Percentiles rank a stretch among this genome's conserved stretches.
These are phyloP conservation scores for Moesziomyces aphidis DNA, from an alignment of 1,284 basidiomycete species.

Conservation along the genomic window DNA sequence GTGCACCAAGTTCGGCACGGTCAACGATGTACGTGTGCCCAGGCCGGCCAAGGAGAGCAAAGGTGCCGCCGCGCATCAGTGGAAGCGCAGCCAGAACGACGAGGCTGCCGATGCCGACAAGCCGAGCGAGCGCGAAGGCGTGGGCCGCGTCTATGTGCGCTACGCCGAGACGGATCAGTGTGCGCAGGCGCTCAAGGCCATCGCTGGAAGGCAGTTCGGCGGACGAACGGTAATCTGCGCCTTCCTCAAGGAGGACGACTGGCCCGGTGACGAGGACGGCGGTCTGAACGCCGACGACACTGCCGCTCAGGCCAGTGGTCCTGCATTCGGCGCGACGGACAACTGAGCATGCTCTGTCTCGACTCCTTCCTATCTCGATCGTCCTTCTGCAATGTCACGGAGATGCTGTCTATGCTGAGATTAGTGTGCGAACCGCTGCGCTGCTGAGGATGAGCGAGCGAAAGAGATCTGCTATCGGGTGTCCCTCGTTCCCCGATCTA, in stretches of 20 bases:
- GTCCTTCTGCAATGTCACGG: neutral
- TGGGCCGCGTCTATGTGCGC: conserved; percentile 92
- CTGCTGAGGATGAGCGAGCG: too few relatives aligned
- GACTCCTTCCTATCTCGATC: neutral
- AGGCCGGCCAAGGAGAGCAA: conserved; percentile 57
- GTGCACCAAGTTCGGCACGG: conserved; percentile 65
- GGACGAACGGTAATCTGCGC: conserved; percentile 81
- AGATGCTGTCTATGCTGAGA: neutral
- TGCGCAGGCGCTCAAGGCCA: conserved; percentile 78
- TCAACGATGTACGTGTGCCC: conserved; percentile 64
- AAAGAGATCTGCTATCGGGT: too few relatives aligned
- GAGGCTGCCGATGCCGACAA: conserved; percentile 70
- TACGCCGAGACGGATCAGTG: conserved; percentile 77
- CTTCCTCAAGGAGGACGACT: conserved; percentile 64
- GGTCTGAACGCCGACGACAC: conserved; percentile 54
- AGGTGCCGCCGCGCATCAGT: conserved; percentile 59
- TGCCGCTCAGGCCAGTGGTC: conserved; percentile 49
- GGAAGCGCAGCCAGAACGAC: conserved; percentile 61
- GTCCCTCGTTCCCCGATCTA: neutral
- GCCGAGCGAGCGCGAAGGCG: conserved; percentile 86
- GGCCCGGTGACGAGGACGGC: conserved; percentile 62
- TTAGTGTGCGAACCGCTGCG: too few relatives aligned
- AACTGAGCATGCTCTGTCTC: neutral
- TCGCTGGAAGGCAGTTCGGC: conserved; percentile 91
- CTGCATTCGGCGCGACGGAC: conserved; percentile 19